A percentile compares a stretch with the other conserved stretches of the same genome.
phyloP scores from a whole-genome alignment of 148 eudicot species.

The Chenopodium suecicum region DNA sequence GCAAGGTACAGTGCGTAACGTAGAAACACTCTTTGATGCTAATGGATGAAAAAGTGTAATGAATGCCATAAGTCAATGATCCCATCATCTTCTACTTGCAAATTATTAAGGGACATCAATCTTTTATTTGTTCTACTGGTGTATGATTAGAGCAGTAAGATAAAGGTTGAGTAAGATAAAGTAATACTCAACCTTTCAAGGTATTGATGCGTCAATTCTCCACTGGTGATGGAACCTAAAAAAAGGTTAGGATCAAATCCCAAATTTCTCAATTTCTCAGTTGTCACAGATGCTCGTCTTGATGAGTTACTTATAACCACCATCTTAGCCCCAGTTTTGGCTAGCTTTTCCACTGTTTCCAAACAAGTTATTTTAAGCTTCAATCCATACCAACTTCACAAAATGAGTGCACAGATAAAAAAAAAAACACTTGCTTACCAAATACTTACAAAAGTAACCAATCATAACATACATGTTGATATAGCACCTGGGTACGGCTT shows the following conservation, averaged over 20 bases:
- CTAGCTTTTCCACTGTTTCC: slow-evolving; percentile 75
- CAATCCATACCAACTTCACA: background rate
- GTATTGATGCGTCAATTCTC: slow-evolving; percentile 82
- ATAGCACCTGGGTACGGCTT: slow-evolving; percentile 92
- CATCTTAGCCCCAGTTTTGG: slow-evolving; percentile 82
- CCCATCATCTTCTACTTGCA: background rate
- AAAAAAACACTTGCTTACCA: slow-evolving; percentile 31
- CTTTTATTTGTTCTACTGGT: background rate
- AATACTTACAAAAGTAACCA: slow-evolving; percentile 29
- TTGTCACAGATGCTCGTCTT: slow-evolving; percentile 78
- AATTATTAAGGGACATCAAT: background rate
- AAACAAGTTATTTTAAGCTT: slow-evolving; percentile 5
- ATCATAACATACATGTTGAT: slow-evolving; percentile 62
- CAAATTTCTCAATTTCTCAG: slow-evolving; percentile 70
- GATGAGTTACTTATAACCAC: slow-evolving; percentile 93
- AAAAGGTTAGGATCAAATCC: slow-evolving; percentile 93
- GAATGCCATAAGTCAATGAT: background rate
- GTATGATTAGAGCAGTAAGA: slow-evolving; percentile 8
- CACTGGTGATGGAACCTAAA: slow-evolving; percentile 83
- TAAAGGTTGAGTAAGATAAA: background rate
- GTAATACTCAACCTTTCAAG: slow-evolving; percentile 53
- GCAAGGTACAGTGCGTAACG: background rate
- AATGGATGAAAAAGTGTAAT: background rate
- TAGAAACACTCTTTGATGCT: background rate
- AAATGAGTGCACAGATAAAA: background rate